Evolutionary conservation across 768 basidiomycete genomes (phyloP).

Genomic region (Mycena rosella): DNA sequence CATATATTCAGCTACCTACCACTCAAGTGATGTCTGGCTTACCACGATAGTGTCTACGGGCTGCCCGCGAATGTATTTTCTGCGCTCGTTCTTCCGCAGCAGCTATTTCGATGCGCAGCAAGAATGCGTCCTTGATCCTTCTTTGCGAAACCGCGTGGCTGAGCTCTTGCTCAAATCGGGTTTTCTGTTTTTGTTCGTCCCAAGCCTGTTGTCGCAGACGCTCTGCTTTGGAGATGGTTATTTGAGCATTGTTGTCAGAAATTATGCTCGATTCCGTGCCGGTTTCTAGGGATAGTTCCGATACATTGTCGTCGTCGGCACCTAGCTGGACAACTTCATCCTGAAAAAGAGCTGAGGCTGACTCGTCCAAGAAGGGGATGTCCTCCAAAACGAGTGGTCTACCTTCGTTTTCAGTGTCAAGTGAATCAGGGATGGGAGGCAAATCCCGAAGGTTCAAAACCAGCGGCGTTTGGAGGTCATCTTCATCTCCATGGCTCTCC

Average conservation of each 20-base stretch:
- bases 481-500: neutral
- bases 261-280: conserved; percentile 30
- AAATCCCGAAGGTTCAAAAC: conserved; percentile 16
- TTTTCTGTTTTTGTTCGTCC: conserved; percentile 49
- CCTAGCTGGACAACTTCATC: neutral
- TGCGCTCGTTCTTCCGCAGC: conserved; percentile 49
- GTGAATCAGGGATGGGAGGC: neutral
- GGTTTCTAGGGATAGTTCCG: conserved; percentile 15
- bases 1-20: no score
- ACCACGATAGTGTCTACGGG: conserved; percentile 60
- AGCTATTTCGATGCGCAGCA: conserved; percentile 53
- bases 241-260: conserved; percentile 21
- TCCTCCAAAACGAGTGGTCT: conserved; percentile 5
- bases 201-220: conserved; percentile 56
- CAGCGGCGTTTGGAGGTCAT: conserved; percentile 35
- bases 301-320: conserved; percentile 5
- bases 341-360: neutral
- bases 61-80: conserved; percentile 60
- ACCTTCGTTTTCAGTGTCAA: conserved; percentile 7
- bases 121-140: conserved; percentile 53
- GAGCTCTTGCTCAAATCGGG: conserved; percentile 44
- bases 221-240: conserved; percentile 46
- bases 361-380: neutral
- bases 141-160: conserved; percentile 47
- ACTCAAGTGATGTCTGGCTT: conserved; percentile 33